A percentile compares a stretch with the other conserved stretches of the same genome.
These are phyloP conservation scores for Castanea crenata DNA, from an alignment of 306 rosid species.

Conservation along the genomic window DNA sequence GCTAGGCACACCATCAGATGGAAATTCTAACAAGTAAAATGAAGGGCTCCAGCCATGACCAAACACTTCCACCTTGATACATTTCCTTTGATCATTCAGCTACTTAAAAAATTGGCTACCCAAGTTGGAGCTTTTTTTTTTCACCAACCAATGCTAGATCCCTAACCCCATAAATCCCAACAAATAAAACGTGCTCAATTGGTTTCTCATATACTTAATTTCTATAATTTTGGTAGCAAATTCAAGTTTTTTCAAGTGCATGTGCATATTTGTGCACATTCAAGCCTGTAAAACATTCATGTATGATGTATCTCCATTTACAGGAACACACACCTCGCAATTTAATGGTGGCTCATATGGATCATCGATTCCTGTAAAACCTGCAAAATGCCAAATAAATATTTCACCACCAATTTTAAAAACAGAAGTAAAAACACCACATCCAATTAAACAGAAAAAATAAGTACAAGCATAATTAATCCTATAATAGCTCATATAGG, in stretches of 20 bases:
- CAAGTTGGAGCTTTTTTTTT: neutral
- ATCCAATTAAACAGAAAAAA: conserved; percentile 4
- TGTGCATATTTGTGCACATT: neutral
- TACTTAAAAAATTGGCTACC: neutral
- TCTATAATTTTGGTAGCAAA: neutral
- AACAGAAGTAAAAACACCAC: neutral
- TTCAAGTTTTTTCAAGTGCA: conserved; percentile 3
- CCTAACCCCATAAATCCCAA: neutral
- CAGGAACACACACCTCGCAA: conserved; percentile 64
- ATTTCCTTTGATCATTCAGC: neutral
- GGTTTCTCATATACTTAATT: neutral
- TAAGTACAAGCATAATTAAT: neutral
- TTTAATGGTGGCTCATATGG: conserved; percentile 79
- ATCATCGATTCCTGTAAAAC: conserved; percentile 90
- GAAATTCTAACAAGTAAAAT: neutral
- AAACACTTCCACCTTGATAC: neutral
- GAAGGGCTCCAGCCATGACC: neutral
- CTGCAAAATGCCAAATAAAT: conserved; percentile 52
- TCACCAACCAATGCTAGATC: neutral
- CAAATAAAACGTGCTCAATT: neutral
- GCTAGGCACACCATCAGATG: neutral
- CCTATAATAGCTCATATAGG: neutral
- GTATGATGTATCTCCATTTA: conserved; percentile 5
- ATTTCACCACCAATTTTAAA: neutral
- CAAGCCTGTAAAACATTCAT: neutral